Evolutionary conservation across 495 filamentous ascomycete genomes (phyloP), one percentile per base, ranked within the genome.

Genomic region (Penicillium turbatum): DNA sequence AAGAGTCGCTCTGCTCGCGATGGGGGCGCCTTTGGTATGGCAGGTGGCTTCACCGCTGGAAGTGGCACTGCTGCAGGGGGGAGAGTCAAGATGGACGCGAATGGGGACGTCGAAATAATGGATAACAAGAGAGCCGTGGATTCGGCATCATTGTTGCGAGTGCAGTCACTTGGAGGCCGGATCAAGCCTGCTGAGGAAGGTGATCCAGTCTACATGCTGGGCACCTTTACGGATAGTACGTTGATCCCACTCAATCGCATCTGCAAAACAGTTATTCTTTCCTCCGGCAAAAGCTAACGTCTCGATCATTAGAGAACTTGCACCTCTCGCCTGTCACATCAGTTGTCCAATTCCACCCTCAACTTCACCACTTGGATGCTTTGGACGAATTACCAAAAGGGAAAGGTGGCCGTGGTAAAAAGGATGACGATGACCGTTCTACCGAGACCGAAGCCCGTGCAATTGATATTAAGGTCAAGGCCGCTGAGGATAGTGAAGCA

Each of bases 311-410:
- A 87, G 83, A 82, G 51, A 79, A 87, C 59, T 63, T 89, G 5
- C 83, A 89, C 67, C 72, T 90, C n/a, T 87, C 82, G 0, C 79
- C 79, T 6, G 74, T 90, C 39, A 75, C 79, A 21, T 83, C 84
- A 0, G 81, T 89, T 15, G 85, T 87, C 12, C 86, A 90, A 65
- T 72, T 92, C 59, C 81, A 86, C 5, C 85, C 88, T 4, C 84
- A 90, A 56, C 81, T 88, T 55, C 82, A 86, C 58, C 87, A 92
- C 63, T 61, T 91, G 21, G 88, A 91, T 65, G 87, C 88, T 0
- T 46, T 80, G 38, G 70, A 79, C 34, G 85, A 88, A 42, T 59
- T 68, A 48, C 73, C 63, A 0, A 71, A 70, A 39, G 65, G 60
- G 4, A 54, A 66, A 39, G 55, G 60, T 5, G 53, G 36, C n/a